These are phyloP conservation scores for Tricholoma saponaceum DNA, from an alignment of 768 basidiomycete species.

Conservation along the genomic window DNA sequence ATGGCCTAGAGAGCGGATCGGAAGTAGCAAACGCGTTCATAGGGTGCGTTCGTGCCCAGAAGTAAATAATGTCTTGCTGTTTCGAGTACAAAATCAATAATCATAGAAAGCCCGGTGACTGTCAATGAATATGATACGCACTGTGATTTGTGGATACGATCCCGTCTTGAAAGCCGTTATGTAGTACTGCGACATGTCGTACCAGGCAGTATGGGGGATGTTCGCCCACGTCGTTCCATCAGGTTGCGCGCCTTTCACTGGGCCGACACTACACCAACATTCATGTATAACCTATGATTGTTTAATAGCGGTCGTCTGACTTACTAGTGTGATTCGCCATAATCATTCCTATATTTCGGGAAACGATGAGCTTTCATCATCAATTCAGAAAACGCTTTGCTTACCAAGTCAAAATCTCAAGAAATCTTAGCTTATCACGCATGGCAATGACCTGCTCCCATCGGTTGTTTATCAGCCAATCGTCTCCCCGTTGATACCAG, in stretches of 20 bases:
- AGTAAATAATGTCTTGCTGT: constrained; percentile 45
- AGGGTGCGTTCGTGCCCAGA: constrained; percentile 66
- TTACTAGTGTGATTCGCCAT: constrained; percentile 71
- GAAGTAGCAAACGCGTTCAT: constrained; percentile 37
- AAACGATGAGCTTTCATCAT: neutral
- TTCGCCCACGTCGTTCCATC: constrained; percentile 39
- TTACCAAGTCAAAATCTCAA: constrained; percentile 70
- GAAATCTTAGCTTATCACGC: constrained; percentile 48
- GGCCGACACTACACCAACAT: constrained; percentile 40
- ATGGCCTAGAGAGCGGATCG: constrained; percentile 44
- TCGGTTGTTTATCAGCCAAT: constrained; percentile 63
- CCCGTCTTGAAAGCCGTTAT: constrained; percentile 68
- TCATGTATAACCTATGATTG: neutral
- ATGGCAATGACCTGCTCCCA: constrained; percentile 68
- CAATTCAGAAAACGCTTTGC: constrained; percentile 1
- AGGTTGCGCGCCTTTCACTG: constrained; percentile 49
- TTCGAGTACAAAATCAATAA: neutral
- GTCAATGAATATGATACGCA: constrained; percentile 31
- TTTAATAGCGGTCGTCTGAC: constrained; percentile 5
- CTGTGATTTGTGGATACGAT: constrained; percentile 50
- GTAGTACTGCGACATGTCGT: constrained; percentile 61
- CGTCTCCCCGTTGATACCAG: constrained; percentile 60
- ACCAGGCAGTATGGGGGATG: constrained; percentile 51
- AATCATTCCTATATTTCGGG: constrained; percentile 54
- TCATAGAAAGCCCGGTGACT: constrained; percentile 18